Percentiles rank a stretch among this genome's conserved stretches.
Conservation (phyloP, 1,284 basidiomycete genomes). For the Tilletia indica region DNA sequence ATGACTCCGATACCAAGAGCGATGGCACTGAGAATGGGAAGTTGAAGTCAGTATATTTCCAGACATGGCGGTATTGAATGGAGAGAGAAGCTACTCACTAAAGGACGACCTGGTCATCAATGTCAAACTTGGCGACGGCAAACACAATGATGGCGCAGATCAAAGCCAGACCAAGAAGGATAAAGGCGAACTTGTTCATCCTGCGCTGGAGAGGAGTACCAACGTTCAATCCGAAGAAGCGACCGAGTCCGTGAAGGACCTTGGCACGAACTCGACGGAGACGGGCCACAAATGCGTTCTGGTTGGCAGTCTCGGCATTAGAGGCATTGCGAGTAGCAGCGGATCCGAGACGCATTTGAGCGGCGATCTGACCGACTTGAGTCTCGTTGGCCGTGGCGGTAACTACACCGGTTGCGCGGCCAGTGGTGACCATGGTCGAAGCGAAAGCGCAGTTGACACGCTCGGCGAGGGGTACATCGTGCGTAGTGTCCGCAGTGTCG, state of each 20-base stretch:
- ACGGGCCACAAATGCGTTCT: neutral
- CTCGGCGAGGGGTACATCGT: conserved; percentile 24
- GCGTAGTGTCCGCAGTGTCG: conserved; percentile 13
- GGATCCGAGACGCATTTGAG: conserved; percentile 28
- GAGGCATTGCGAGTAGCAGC: neutral
- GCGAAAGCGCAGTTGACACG: conserved; percentile 45
- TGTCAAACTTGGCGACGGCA: conserved; percentile 59
- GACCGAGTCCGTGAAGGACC: neutral
- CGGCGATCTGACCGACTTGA: conserved; percentile 49
- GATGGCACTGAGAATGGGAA: conserved; percentile 29
- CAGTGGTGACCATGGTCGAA: conserved; percentile 49
- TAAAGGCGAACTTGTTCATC: conserved; percentile 65
- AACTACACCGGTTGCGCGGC: conserved; percentile 43
- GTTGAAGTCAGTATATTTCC: neutral
- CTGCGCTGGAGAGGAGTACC: conserved; percentile 68
- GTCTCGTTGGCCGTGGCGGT: conserved; percentile 44
- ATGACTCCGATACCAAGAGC: conserved; percentile 52
- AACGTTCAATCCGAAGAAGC: conserved; percentile 58
- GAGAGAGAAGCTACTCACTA: conserved; percentile 56
- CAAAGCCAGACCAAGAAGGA: conserved; percentile 64
- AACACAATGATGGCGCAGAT: conserved; percentile 62
- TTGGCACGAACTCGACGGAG: neutral
- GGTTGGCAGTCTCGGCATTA: too few relatives aligned
- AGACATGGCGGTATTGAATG: conserved; percentile 24
- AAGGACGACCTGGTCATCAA: conserved; percentile 59